A percentile compares a stretch with the other conserved stretches of the same genome.
These are phyloP conservation scores for Nicotiana tabacum DNA, from an alignment of 257 asterid species.

Conservation along the genomic window DNA sequence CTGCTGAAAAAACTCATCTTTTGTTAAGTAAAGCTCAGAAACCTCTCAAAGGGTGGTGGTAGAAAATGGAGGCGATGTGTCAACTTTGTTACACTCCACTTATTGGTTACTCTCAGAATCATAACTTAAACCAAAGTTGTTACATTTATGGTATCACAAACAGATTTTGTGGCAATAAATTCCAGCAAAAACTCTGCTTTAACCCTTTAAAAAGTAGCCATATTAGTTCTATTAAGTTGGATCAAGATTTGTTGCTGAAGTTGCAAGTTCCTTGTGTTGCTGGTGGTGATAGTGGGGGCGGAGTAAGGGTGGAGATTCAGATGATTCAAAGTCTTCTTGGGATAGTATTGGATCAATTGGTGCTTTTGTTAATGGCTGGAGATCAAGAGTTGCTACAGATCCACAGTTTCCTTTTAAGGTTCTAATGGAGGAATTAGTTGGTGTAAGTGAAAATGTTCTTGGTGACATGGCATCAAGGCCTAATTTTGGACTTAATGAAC, in stretches of 20 bases:
- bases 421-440: constrained; percentile 86
- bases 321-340: constrained; percentile 35
- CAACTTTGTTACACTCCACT: constrained; percentile 33
- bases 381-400: constrained; percentile 85
- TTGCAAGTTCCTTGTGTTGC: constrained; percentile 18
- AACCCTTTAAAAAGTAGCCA: not conserved
- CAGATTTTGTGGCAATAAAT: not conserved
- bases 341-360: constrained; percentile 64
- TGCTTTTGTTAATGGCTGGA: constrained; percentile 73
- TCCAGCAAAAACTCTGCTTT: not conserved
- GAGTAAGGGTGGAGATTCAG: constrained; percentile 44
- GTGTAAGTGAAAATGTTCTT: constrained; percentile 67
- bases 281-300: constrained; percentile 26
- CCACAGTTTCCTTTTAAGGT: constrained; percentile 92
- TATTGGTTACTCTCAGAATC: constrained; percentile 10
- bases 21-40: not conserved
- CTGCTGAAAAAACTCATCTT: not conserved
- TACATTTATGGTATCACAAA: not conserved
- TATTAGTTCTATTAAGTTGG: not conserved
- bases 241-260: constrained; percentile 5
- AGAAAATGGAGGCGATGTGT: constrained; percentile 24
- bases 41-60: not conserved
- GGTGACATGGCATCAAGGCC: constrained; percentile 98
- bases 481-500: constrained; percentile 85
- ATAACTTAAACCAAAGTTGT: constrained; percentile 5